Evolutionary conservation across 495 filamentous ascomycete species (phyloP).

Genomic region (Penicillium waksmanii): DNA sequence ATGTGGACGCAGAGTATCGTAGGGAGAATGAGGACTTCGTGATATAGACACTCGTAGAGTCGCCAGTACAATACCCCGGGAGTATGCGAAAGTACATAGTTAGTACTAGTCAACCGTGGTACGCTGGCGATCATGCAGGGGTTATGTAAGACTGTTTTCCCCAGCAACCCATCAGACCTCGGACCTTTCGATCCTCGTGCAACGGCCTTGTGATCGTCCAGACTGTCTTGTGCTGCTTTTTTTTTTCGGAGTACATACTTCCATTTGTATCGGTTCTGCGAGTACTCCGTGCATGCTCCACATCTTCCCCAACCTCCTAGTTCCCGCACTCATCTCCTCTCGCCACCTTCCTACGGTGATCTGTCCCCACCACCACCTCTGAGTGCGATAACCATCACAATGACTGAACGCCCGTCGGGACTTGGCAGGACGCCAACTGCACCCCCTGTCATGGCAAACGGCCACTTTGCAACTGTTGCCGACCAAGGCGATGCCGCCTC

Average conservation of each 20-base stretch:
- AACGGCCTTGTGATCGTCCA: constrained; percentile 25
- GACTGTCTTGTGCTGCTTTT: neutral
- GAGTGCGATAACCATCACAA: constrained; percentile 21
- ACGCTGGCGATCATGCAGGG: constrained; percentile 6
- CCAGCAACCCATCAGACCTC: constrained; percentile 27
- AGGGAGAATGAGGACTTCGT: too few relatives aligned
- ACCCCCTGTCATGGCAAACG: constrained; percentile 71
- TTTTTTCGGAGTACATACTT: neutral
- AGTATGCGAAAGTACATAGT: too few relatives aligned
- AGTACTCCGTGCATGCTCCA: constrained; percentile 15
- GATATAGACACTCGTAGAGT: too few relatives aligned
- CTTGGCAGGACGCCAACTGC: constrained; percentile 50
- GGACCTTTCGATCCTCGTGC: constrained; percentile 26
- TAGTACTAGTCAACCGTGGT: neutral
- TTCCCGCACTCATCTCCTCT: constrained; percentile 24
- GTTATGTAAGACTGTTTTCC: constrained; percentile 31
- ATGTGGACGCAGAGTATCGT: too few relatives aligned
- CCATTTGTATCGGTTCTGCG: neutral
- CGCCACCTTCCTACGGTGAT: constrained; percentile 28
- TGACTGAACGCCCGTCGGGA: constrained; percentile 37
- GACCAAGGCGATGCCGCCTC: constrained; percentile 61
- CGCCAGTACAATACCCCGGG: too few relatives aligned
- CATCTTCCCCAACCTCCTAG: constrained; percentile 21
- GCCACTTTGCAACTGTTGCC: constrained; percentile 83
- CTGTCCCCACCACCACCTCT: constrained; percentile 28